These are phyloP conservation scores for Collybiopsis luxurians DNA, from an alignment of 768 basidiomycete genomes.

Conservation along the genomic window DNA sequence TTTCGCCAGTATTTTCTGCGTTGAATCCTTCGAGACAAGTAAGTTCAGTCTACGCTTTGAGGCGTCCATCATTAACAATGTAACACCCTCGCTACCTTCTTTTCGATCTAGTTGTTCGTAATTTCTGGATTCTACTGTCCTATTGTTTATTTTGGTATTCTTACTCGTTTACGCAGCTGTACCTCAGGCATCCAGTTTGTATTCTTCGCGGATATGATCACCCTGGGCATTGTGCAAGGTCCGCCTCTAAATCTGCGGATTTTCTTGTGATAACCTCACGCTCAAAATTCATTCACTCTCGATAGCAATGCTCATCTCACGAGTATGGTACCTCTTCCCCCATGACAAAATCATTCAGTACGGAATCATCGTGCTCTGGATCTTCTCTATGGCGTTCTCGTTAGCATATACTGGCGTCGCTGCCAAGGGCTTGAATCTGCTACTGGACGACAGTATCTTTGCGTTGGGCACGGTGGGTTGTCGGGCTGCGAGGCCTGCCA, in stretches of 20 bases:
- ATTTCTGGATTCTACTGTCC: neutral
- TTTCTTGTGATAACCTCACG: neutral
- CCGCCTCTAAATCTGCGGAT: neutral
- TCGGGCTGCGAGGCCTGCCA: constrained; percentile 25
- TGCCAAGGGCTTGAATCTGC: constrained; percentile 15
- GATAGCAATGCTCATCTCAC: constrained; percentile 35
- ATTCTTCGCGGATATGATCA: constrained; percentile 24
- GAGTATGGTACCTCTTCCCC: constrained; percentile 42
- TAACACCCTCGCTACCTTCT: neutral
- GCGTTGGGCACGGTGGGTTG: constrained; percentile 24
- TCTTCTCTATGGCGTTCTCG: constrained; percentile 24
- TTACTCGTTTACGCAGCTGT: constrained; percentile 18
- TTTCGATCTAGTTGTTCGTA: constrained; percentile 13
- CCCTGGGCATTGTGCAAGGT: constrained; percentile 34
- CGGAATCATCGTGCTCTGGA: constrained; percentile 26
- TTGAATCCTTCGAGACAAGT: constrained; percentile 23
- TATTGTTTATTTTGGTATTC: neutral
- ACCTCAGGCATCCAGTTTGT: constrained; percentile 22
- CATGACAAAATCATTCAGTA: constrained; percentile 23
- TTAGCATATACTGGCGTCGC: constrained; percentile 27
- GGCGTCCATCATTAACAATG: neutral
- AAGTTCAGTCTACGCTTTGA: constrained; percentile 7
- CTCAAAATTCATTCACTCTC: neutral
- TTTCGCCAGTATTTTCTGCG: constrained; percentile 20
- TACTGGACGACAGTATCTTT: constrained; percentile 4